Evolutionary conservation across 164 flowering plant genomes (phyloP), one percentile per base, ranked within the genome.

Genomic region (Vitis vinifera): DNA sequence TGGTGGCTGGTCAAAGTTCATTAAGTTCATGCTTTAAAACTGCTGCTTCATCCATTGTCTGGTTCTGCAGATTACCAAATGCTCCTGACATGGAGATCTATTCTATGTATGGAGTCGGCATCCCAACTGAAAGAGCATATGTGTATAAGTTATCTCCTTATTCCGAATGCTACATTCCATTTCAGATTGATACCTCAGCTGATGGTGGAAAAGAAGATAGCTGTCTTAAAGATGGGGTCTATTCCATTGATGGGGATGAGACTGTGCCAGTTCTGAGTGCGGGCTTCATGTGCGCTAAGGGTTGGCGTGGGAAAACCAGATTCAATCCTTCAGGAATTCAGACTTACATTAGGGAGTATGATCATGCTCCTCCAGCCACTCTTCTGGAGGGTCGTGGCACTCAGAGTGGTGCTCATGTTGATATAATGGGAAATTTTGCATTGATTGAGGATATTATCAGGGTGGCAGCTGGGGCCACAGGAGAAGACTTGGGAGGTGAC

Each of bases 371-470:
- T 52, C 98, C 99, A 11, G 71, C 96, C 7, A 89, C 79, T 75
- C 77, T 95, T 65, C 75, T 95, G 49, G 99, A 95, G 66, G 99
- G 99, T 27, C 88, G 99, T n/a, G 99, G 99, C 17, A 93, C 98
- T 12, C 98, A 87, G 75, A 95, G 99, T 80, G 99, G 98, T 16
- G 93, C 97, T n/a, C 99, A 95, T 72, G 99, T 95, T 60, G 99
- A 95, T 72, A 91, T 95, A 31, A 93, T 95, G 99, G 99, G 99
- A 8, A 95, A 95, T 65, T 95, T 95, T 73, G 93, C 90, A 12
- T 76, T 95, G 74, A 95, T 95, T 27, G 98, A 95, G 73, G 99
- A 95, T 80, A 59, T 93, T 14, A 77, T 95, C 62, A 85, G 97
- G 70, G 87, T 95, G 31, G 99, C 97, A 15, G 90, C 98, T 50